Percentiles rank a stretch among this genome's conserved stretches.
phyloP scores from a whole-genome alignment of 306 rosid species.

The Lagenaria siceraria region DNA sequence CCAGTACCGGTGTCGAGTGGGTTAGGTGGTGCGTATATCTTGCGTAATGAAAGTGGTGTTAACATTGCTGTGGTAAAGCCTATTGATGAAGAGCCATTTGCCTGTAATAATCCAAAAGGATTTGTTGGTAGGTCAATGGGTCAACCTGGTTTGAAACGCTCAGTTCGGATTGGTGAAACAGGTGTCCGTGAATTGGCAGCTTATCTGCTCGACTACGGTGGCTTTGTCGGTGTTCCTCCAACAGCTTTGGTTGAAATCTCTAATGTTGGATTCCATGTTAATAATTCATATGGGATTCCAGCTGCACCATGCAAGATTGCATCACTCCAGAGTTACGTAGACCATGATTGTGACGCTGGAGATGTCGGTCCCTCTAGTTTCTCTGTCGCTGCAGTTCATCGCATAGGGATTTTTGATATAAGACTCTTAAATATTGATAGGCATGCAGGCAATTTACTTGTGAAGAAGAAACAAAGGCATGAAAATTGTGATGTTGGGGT shows the following conservation, averaged over 20 bases:
- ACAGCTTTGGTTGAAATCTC: slow-evolving; percentile 74
- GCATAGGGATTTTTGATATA: slow-evolving; percentile 62
- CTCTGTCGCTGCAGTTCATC: slow-evolving; percentile 66
- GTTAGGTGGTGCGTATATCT: slow-evolving; percentile 68
- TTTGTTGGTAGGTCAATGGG: slow-evolving; percentile 47
- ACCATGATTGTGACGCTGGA: slow-evolving; percentile 79
- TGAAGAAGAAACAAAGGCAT: slow-evolving; percentile 36
- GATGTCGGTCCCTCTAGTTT: slow-evolving; percentile 72
- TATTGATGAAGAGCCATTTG: slow-evolving; percentile 73
- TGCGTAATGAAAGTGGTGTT: slow-evolving; percentile 44
- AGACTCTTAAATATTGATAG: slow-evolving; percentile 75
- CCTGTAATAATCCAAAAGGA: slow-evolving; percentile 62
- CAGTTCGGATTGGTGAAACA: slow-evolving; percentile 72
- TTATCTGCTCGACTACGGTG: slow-evolving; percentile 78
- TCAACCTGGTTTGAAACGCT: slow-evolving; percentile 62
- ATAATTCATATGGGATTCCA: slow-evolving; percentile 10
- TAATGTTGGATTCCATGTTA: slow-evolving; percentile 41
- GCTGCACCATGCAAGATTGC: slow-evolving; percentile 45
- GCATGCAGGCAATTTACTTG: slow-evolving; percentile 89
- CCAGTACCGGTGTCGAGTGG: slow-evolving; percentile 60
- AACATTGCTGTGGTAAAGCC: slow-evolving; percentile 85
- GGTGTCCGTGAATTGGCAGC: slow-evolving; percentile 83
- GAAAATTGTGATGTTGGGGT: slow-evolving; percentile 15
- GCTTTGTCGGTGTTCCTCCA: slow-evolving; percentile 87
- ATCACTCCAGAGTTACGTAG: slow-evolving; percentile 74